Evolutionary conservation across 1,284 basidiomycete species (phyloP).

Genomic region (Sanguinoderma infundibulare): DNA sequence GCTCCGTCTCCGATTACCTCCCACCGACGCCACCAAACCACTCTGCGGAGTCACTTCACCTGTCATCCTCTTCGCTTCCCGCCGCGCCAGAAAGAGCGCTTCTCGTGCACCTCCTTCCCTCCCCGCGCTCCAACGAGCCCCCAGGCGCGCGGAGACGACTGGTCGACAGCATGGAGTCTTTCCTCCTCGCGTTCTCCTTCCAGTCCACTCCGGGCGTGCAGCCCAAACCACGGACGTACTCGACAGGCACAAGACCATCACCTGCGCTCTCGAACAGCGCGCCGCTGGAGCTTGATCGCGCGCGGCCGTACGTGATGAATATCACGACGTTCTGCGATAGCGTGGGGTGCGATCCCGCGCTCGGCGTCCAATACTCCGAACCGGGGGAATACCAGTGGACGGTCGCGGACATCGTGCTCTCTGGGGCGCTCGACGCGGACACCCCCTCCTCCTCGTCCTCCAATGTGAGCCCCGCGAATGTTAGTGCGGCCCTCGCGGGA

Average conservation of each 20-base stretch:
- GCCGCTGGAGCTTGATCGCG: conserved; percentile 38
- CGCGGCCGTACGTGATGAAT: conserved; percentile 40
- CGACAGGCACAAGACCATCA: neutral
- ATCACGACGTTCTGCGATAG: conserved; percentile 35
- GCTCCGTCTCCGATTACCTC: conserved; percentile 31
- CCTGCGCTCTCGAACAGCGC: conserved; percentile 25
- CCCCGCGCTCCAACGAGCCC: conserved; percentile 23
- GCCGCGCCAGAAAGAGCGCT: conserved; percentile 30
- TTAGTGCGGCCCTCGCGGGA: neutral
- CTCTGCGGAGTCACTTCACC: conserved; percentile 20
- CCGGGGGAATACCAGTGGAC: conserved; percentile 40
- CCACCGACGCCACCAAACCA: conserved; percentile 22
- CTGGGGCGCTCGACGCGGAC: conserved; percentile 39
- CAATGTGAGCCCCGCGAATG: neutral
- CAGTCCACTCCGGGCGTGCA: conserved; percentile 6
- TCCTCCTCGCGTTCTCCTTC: conserved; percentile 40
- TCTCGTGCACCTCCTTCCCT: conserved; percentile 38
- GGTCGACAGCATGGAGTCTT: conserved; percentile 41
- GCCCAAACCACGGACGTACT: neutral
- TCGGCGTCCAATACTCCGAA: conserved; percentile 31
- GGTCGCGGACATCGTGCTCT: conserved; percentile 41
- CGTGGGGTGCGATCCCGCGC: conserved; percentile 14
- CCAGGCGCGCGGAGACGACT: conserved; percentile 31
- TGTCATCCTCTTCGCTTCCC: conserved; percentile 15
- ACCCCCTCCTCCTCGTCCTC: neutral